Percentiles rank a stretch among this genome's conserved stretches.
Conservation (phyloP, 2,329 filamentous ascomycete genomes). For the Colletotrichum euphorbiae region DNA sequence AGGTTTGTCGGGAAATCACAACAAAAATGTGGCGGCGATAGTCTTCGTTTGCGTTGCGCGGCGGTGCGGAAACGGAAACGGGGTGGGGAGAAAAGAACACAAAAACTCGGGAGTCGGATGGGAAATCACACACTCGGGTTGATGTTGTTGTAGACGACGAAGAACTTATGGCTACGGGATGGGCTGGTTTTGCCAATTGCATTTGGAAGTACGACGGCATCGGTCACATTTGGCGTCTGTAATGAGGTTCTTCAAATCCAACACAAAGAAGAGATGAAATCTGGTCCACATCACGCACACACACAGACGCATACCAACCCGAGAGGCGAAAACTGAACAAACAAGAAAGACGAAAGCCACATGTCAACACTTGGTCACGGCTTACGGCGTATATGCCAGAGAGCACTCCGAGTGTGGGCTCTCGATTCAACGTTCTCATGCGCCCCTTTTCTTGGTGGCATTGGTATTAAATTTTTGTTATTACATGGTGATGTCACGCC, state of each 20-base stretch:
- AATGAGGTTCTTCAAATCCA: slow-evolving; percentile 70
- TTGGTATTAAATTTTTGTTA: slow-evolving; percentile 26
- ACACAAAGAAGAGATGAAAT: slow-evolving; percentile 61
- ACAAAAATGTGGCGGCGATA: slow-evolving; percentile 7
- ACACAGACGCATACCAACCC: not conserved
- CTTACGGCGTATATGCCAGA: not conserved
- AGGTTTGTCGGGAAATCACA: slow-evolving; percentile 14
- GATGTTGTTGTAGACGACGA: slow-evolving; percentile 40
- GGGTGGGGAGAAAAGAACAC: slow-evolving; percentile 19
- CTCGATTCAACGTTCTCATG: not conserved
- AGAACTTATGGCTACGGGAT: slow-evolving; percentile 43
- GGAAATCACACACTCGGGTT: slow-evolving; percentile 28
- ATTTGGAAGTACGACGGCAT: slow-evolving; percentile 74
- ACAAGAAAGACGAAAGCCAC: slow-evolving; percentile 7
- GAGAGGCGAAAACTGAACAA: slow-evolving; percentile 16
- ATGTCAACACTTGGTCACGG: too few relatives aligned
- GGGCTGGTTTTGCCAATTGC: slow-evolving; percentile 72
- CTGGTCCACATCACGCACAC: slow-evolving; percentile 29
- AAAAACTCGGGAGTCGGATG: slow-evolving; percentile 5
- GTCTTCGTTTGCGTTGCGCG: slow-evolving; percentile 27
- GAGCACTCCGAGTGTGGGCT: not conserved
- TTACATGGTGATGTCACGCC: slow-evolving; percentile 23
- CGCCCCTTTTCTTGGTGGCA: not conserved
- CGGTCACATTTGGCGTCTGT: slow-evolving; percentile 75
- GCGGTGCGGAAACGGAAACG: not conserved